Evolutionary conservation across 164 flowering plant genomes (phyloP), one percentile per base, ranked within the genome.

Genomic region (Tinospora cordifolia): DNA sequence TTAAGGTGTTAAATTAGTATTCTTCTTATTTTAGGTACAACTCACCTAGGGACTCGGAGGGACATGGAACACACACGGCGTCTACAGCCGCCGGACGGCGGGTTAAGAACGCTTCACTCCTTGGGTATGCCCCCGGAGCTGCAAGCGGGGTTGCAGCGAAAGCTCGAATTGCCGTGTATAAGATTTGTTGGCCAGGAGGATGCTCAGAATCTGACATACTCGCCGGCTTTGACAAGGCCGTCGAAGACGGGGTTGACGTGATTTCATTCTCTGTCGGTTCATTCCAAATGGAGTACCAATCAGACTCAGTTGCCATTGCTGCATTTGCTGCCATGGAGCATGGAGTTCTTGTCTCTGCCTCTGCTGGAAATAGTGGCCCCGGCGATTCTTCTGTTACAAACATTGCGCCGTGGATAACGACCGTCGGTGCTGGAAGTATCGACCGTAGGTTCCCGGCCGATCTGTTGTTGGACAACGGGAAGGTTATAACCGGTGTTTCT

Each of bases 71-170:
- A 0, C 99, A 94, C 83, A 94, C 99, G 0, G 91, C 99, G 0
- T 92, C 98, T 1, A 94, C 88, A 6, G 95, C 98, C 30, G 99
- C 99, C 41, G 99, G 99, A 1, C 77, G 97, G 72, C 89, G 88
- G 74, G 99, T 92, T 0, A 88, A 78, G 60, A 88, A 89, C 6
- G 99, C 99, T 0, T 84, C 93, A 0, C 85, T 87, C 0, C 80
- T 92, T 3, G 99, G 99, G 0, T 92, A 89, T 73, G 98, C 99
- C 0, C 83, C 82, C 1, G 99, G 99, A 6, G 82, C 88, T 1
- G 99, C 98, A 0, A 90, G 91, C 0, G 99, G 99, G 2, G 91
- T 95, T 94, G 99, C 99, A 1, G 98, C 99, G 0, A 91, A 90
- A 41, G 99, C 99, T 0, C 78, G 97, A 0, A 84, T 95, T 6